Conservation (phyloP, 2,329 filamentous ascomycete genomes). For the Ilyonectria destructans region DNA sequence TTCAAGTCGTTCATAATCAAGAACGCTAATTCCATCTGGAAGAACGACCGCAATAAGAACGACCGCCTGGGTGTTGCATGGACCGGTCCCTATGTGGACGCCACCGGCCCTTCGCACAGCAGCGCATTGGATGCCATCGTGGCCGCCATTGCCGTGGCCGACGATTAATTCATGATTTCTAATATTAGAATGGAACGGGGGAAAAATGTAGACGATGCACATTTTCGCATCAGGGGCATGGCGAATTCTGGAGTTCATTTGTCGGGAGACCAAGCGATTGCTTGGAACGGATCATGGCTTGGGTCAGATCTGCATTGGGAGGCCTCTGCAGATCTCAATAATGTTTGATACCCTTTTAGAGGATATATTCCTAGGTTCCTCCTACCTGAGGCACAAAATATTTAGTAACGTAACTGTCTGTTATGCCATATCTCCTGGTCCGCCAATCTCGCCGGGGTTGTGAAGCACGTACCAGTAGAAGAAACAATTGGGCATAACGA, state of each 20-base stretch:
- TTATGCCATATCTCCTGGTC: neutral
- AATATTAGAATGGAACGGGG: slow-evolving; percentile 25
- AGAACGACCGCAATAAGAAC: slow-evolving; percentile 65
- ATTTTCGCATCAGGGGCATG: slow-evolving; percentile 25
- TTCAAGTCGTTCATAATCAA: slow-evolving; percentile 70
- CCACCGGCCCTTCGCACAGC: slow-evolving; percentile 74
- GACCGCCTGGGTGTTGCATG: slow-evolving; percentile 75
- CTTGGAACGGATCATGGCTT: slow-evolving; percentile 22
- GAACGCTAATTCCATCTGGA: slow-evolving; percentile 79
- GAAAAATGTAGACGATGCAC: slow-evolving; percentile 32
- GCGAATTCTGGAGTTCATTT: slow-evolving; percentile 40
- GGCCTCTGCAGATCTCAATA: slow-evolving; percentile 38
- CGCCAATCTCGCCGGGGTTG: neutral
- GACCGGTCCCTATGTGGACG: slow-evolving; percentile 71
- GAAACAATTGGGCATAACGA: slow-evolving; percentile 21
- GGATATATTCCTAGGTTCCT: slow-evolving; percentile 31
- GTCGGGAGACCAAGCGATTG: slow-evolving; percentile 15
- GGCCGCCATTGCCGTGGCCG: slow-evolving; percentile 66
- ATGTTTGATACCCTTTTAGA: slow-evolving; percentile 47
- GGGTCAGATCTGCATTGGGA: slow-evolving; percentile 30
- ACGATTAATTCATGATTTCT: neutral
- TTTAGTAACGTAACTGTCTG: slow-evolving; percentile 4
- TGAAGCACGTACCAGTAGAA: neutral
- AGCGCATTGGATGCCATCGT: slow-evolving; percentile 79
- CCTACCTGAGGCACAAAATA: slow-evolving; percentile 24